Conservation (phyloP, 1,139 yeast genomes). For the Petasospora fabianii region DNA sequence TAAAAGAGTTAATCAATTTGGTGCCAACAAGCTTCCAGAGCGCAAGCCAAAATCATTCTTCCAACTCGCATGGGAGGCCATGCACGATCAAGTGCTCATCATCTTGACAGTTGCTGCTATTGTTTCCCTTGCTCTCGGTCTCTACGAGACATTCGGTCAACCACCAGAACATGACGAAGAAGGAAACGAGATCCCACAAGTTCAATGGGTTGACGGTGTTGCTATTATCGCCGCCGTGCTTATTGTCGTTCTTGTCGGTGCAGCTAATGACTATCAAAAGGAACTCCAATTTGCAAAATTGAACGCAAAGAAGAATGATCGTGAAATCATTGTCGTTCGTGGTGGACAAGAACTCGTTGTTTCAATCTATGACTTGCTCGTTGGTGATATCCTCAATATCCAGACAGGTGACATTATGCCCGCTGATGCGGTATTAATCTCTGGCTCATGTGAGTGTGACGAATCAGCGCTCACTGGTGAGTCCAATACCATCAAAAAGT, state of each 20-base stretch:
- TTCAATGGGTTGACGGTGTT: conserved; percentile 98
- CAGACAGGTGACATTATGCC: conserved; percentile 96
- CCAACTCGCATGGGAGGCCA: conserved; percentile 71
- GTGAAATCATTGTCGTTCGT: conserved; percentile 73
- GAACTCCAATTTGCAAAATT: conserved; percentile 89
- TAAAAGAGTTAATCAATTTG: conserved; percentile 41
- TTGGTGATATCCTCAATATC: conserved; percentile 77
- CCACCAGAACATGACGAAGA: conserved; percentile 74
- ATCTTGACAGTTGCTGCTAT: conserved; percentile 82
- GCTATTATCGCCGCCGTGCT: conserved; percentile 90
- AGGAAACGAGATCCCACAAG: conserved; percentile 70
- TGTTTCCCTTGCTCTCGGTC: conserved; percentile 82
- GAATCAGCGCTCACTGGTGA: conserved; percentile 95
- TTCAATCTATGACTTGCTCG: conserved; percentile 72
- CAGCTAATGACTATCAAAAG: conserved; percentile 93
- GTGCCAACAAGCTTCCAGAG: conserved; percentile 68
- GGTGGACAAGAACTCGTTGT: conserved; percentile 66
- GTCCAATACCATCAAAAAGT: conserved; percentile 72
- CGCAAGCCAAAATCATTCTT: conserved; percentile 64
- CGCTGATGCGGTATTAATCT: conserved; percentile 76
- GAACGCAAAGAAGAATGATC: conserved; percentile 83
- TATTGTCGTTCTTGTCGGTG: conserved; percentile 90
- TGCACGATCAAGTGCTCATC: conserved; percentile 88
- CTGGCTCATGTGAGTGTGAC: conserved; percentile 80
- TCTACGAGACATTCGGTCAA: conserved; percentile 89